Evolutionary conservation across 345 rosid species (phyloP).

Genomic region (Pistacia vera): DNA sequence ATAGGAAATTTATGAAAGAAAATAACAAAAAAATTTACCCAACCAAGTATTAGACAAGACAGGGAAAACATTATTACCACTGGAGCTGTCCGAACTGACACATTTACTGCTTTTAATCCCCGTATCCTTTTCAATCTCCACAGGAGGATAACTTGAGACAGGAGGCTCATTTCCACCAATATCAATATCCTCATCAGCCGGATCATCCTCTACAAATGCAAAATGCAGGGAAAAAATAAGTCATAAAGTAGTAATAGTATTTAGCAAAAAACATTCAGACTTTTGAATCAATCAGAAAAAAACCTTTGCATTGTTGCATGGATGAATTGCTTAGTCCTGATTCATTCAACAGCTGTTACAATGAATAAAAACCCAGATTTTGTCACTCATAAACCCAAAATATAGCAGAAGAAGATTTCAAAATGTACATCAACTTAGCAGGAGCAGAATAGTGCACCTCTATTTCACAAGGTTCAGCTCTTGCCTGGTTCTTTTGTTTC

Average conservation of each 20-base stretch:
- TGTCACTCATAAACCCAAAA: slow-evolving; percentile 11
- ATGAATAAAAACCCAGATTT: slow-evolving; percentile 2
- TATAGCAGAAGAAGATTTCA: background rate
- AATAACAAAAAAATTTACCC: background rate
- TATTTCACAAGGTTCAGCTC: slow-evolving; percentile 78
- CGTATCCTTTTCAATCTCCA: slow-evolving; percentile 49
- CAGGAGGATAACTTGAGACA: slow-evolving; percentile 49
- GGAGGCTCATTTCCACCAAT: slow-evolving; percentile 87
- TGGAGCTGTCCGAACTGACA: slow-evolving; percentile 46
- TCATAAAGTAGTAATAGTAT: background rate
- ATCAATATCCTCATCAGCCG: slow-evolving; percentile 79
- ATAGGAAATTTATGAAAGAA: background rate
- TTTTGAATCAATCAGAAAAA: slow-evolving; percentile 18
- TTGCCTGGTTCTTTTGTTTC: slow-evolving; percentile 55
- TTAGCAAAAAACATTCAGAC: background rate
- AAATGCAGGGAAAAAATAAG: slow-evolving; percentile 8
- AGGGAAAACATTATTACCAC: slow-evolving; percentile 42
- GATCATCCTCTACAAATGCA: slow-evolving; percentile 57
- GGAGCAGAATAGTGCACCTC: slow-evolving; percentile 56
- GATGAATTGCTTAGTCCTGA: slow-evolving; percentile 82
- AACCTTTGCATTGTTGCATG: slow-evolving; percentile 72
- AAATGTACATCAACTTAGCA: slow-evolving; percentile 23
- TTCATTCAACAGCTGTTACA: slow-evolving; percentile 61
- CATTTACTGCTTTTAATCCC: slow-evolving; percentile 30
- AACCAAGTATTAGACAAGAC: background rate